Percentiles rank a stretch among this genome's conserved stretches.
These are phyloP conservation scores for Eucalyptus regnans DNA, from an alignment of 345 rosid genomes.

Conservation along the genomic window DNA sequence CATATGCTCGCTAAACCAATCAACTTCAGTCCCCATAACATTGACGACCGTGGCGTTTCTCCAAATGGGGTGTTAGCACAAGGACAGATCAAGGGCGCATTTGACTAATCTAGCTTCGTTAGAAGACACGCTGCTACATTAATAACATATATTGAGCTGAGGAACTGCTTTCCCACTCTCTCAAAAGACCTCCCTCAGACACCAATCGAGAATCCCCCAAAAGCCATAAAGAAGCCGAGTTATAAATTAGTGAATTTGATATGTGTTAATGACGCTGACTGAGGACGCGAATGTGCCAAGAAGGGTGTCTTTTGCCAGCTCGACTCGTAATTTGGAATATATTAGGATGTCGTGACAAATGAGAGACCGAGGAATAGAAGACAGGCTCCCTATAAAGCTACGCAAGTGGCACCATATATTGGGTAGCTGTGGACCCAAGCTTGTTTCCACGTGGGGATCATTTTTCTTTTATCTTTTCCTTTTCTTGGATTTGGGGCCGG, in stretches of 20 bases:
- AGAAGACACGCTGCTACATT: not conserved
- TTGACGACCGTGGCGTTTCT: not conserved
- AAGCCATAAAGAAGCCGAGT: not conserved
- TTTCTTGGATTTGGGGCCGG: not conserved
- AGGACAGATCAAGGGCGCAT: not conserved
- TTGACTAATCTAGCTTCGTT: not conserved
- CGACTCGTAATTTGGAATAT: not conserved
- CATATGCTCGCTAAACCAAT: not conserved
- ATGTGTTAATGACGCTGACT: not conserved
- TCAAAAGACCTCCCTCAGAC: not conserved
- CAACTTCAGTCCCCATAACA: not conserved
- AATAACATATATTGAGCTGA: not conserved
- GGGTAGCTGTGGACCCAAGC: conserved; percentile 4
- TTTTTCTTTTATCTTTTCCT: not conserved
- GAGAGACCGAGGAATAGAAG: not conserved
- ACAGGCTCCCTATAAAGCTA: not conserved
- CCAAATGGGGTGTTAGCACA: not conserved
- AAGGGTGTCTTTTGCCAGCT: not conserved
- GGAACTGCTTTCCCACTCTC: not conserved
- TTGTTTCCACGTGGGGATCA: conserved; percentile 4
- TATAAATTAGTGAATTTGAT: not conserved
- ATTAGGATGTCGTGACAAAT: not conserved
- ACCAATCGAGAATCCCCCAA: not conserved
- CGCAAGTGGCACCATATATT: not conserved
- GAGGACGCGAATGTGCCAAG: not conserved